Base-by-base conservation (phyloP, 2,329 filamentous ascomycete species). In the Pleoardoris graminearum region DNA sequence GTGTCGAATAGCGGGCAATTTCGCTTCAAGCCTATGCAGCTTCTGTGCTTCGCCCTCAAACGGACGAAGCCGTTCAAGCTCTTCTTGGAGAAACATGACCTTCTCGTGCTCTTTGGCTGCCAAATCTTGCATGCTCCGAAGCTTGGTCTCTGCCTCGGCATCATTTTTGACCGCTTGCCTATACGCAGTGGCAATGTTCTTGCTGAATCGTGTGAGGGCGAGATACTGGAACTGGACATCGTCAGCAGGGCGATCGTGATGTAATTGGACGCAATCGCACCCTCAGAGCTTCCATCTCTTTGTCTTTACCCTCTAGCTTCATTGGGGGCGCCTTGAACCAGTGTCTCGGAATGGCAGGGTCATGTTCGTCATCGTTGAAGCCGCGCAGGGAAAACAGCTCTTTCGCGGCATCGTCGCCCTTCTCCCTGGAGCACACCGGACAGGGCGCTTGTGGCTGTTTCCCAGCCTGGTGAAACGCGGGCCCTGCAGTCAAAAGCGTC, bases 301-400 rank as follows among this genome's bases (percentile, higher is more conserved):
- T 63, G 7, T 64, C 67, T 7, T 59, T 55, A 8, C 59, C 63
- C 35, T 74, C 71, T 2, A 81, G 67, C 48, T 66, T 66, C n/a
- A 73, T 63, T 0, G 79, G 77, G n/a, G 79, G 79, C 27, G 74
- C 69, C 33, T 63, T 62, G 48, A 80, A 76, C 68, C 74, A 80
- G 6, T 62, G 55, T 0, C 61, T 48, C 1, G 79, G 77, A 17
- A 82, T 79, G 2, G 66, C 61, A 6, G 62, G 55, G 49, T 81
- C 77, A 51, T 75, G 72, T 48, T 78, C 70, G 45, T 74, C 74
- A 10, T 70, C 59, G 0, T 63, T 53, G 47, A 76, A 69, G n/a
- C 78, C 77, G 36, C 75, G 72, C 25, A 82, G 72, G 3, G 73
- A 74, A 55, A 74, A 80, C 10, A 81, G 66, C 8, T 71, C 68